Evolutionary conservation across 1,284 basidiomycete genomes (phyloP), one percentile per base, ranked within the genome.

Genomic region (Heterobasidion occidentale): DNA sequence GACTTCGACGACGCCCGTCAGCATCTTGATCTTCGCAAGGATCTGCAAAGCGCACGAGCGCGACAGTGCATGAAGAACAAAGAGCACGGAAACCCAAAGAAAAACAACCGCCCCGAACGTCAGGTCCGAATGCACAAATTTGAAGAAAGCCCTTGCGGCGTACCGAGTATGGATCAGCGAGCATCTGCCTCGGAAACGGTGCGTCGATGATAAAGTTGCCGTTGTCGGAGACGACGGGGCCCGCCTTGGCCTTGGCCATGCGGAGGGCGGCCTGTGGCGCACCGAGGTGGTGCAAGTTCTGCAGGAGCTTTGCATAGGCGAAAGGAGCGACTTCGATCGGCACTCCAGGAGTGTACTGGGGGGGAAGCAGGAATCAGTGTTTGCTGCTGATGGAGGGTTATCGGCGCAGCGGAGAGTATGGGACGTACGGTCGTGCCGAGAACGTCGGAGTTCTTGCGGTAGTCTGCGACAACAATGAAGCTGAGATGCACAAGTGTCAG

Each of bases 271-370:
- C 79, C 58, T 79, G 74, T 36, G 88, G 79, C 35, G 86, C 84
- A 44, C 83, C 83, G 47, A 90, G 71, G 17, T 77, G 74, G 56
- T 80, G 84, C 47, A 96, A 67, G 65, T 84, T 83, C 60, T 80
- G 80, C 53, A 92, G 74, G 27, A 95, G 90, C 68, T 90, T 91
- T 48, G 87, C 90, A 70, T 97, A 97, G 3, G 95, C 96, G 68
- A 98, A 98, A 1, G 96, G 94, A 1, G 91, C 92, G 27, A 98
- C 96, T 74, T 99, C 96, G 60, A 99, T 87, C 0, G 96, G 96
- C 15, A 99, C 86, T 20, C 97, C 96, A 68, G 90, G 83, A 52
- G 77, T 80, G 78, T 88, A 98, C 92, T 94, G 62, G 4, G 45
- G 19, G n/a, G 27, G 27, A 27, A 27, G 27, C 27, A 4, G 27